phyloP scores from a whole-genome alignment of 1,284 basidiomycete species.

The Cryptococcus sp. region DNA sequence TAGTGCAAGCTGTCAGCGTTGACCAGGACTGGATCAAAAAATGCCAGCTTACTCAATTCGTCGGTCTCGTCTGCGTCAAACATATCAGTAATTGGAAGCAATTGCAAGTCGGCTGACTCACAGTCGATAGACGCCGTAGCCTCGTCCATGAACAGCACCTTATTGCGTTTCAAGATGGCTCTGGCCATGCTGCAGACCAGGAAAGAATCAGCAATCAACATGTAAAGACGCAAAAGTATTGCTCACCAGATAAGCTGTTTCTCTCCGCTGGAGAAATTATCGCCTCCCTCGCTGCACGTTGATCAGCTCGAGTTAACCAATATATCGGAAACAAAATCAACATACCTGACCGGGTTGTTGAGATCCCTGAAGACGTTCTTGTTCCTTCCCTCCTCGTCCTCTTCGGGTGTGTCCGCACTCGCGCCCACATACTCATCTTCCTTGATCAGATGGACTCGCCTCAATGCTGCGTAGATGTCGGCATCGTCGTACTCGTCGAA shows the following conservation, averaged over 20 bases:
- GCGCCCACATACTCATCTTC: constrained; percentile 44
- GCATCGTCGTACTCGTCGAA: constrained; percentile 82
- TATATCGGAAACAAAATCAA: constrained; percentile 48
- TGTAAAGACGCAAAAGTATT: not conserved
- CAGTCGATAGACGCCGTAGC: constrained; percentile 62
- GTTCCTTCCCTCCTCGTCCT: constrained; percentile 65
- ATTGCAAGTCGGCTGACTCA: constrained; percentile 11
- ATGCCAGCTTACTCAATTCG: constrained; percentile 57
- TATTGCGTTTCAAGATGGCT: constrained; percentile 73
- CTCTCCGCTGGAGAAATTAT: constrained; percentile 89
- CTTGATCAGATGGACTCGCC: constrained; percentile 78
- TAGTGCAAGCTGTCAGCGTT: constrained; percentile 8
- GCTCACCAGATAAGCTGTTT: constrained; percentile 69
- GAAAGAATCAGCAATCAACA: not conserved
- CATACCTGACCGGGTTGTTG: constrained; percentile 66
- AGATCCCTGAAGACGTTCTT: constrained; percentile 83
- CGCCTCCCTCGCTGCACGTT: constrained; percentile 59
- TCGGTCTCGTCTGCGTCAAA: constrained; percentile 67
- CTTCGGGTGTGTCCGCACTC: constrained; percentile 52
- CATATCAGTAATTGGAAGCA: constrained; percentile 15
- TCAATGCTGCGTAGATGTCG: constrained; percentile 84
- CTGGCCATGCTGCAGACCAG: constrained; percentile 65
- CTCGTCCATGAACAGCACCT: constrained; percentile 79
- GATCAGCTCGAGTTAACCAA: not conserved
- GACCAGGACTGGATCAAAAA: no score